These are phyloP conservation scores for Penicillium cosmopolitanum DNA, from an alignment of 495 filamentous ascomycete species.

Conservation along the genomic window DNA sequence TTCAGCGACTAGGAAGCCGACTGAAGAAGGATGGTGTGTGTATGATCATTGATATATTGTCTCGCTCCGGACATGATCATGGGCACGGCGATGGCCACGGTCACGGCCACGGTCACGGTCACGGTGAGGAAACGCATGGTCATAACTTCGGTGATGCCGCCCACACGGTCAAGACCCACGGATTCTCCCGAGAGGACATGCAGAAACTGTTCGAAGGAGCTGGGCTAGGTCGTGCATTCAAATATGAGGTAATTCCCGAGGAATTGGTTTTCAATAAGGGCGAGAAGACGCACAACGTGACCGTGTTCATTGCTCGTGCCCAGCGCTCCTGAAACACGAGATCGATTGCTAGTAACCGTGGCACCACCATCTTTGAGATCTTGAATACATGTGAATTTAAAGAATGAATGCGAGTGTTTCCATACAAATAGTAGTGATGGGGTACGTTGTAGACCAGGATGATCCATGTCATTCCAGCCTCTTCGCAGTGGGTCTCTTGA, in stretches of 20 bases:
- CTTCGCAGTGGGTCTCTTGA: neutral
- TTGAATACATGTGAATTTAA: too few species aligned
- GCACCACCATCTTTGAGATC: neutral
- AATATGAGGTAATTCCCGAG: constrained; percentile 36
- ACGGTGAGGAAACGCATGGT: constrained; percentile 13
- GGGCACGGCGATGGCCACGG: constrained; percentile 27
- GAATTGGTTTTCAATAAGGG: constrained; percentile 33
- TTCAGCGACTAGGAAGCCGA: constrained; percentile 58
- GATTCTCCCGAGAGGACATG: constrained; percentile 58
- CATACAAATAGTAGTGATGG: too few species aligned
- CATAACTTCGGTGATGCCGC: constrained; percentile 36
- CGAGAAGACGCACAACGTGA: constrained; percentile 31
- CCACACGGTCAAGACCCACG: constrained; percentile 58
- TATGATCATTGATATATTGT: constrained; percentile 67
- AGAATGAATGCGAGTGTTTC: too few species aligned
- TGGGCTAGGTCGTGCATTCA: constrained; percentile 51
- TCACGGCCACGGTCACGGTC: constrained; percentile 21
- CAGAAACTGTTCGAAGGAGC: constrained; percentile 54
- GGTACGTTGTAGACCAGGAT: too few species aligned
- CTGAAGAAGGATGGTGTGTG: constrained; percentile 65
- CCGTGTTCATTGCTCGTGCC: constrained; percentile 42
- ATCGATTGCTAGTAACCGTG: neutral
- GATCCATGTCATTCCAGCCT: neutral
- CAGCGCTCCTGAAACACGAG: constrained; percentile 22
- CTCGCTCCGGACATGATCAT: constrained; percentile 31